Conservation (phyloP, 805 yeast species). For the Kluyveromyces nonfermentans region DNA sequence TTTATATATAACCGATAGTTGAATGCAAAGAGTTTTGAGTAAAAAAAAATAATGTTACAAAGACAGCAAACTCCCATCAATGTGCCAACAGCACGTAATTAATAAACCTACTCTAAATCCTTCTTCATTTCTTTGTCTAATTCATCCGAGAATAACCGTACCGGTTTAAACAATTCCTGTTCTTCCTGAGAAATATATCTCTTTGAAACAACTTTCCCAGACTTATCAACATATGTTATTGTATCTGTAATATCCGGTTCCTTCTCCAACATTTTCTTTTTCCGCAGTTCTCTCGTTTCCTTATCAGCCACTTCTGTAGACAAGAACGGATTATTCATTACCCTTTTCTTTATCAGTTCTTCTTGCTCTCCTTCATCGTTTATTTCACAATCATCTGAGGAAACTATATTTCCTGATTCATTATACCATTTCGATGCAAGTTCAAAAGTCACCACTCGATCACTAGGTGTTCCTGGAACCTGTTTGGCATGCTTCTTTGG, state of each 20-base stretch:
- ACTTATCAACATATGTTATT: conserved; percentile 28
- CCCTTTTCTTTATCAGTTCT: conserved; percentile 9
- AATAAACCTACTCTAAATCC: background rate
- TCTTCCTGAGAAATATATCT: conserved; percentile 17
- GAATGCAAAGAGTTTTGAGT: background rate
- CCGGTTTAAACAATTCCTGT: conserved; percentile 22
- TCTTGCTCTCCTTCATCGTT: conserved; percentile 15
- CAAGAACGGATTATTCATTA: conserved; percentile 14
- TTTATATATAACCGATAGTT: background rate
- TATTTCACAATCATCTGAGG: conserved; percentile 13
- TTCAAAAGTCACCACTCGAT: conserved; percentile 26
- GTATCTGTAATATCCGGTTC: conserved; percentile 17
- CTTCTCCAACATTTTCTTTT: conserved; percentile 9
- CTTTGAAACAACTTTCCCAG: conserved; percentile 25
- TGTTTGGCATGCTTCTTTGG: conserved; percentile 11
- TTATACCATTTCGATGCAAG: conserved; percentile 30
- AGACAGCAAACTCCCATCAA: background rate
- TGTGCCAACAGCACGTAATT: background rate
- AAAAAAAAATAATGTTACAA: background rate
- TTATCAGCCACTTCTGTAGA: conserved; percentile 6
- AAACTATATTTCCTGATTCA: conserved; percentile 10
- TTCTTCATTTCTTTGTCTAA: conserved; percentile 5
- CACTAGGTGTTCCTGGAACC: conserved; percentile 30
- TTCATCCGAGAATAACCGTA: conserved; percentile 19
- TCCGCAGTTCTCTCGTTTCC: conserved; percentile 11